Base-by-base conservation (phyloP, 106 monocot genomes). In the Xerophyta viscosa region DNA sequence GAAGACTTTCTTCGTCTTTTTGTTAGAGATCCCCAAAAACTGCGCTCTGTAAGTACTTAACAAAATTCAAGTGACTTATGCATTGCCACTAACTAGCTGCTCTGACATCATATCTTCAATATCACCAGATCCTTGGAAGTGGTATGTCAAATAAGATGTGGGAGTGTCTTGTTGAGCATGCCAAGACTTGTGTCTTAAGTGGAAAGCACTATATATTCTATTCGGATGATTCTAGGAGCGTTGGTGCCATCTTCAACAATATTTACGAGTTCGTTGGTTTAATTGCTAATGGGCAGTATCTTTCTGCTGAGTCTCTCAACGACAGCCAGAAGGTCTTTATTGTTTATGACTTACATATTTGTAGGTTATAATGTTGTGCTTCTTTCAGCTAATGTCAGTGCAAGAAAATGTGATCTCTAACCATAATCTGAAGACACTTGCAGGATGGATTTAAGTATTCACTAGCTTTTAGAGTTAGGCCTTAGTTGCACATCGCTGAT, bases 91-190 rank as follows among this genome's bases (percentile, higher is more conserved):
- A n/a, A 2, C 7, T 1, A 13, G 19, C 20, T 46, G 3, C 20
- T 46, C n/a, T 37, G n/a, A n/a, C n/a, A n/a, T 64, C 48, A 50
- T 50, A 0, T 11, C n/a, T 36, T 24, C 11, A 17, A 27, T 43
- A 20, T 27, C 39, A 64, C 37, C 41, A 93, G 87, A 76, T 88
- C 56, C 87, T 93, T 45, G 93, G 93, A 48, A 84, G 75, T 62
- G 75, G 84, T 51, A 88, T 93, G 87, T 93, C 93, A 46, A 93
- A 84, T 61, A 87, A 74, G 66, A 93, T 93, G 93, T 93, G 93
- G 93, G 93, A 93, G 21, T 66, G 61, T 28, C 87, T 93, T 50
- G 77, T 88, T 12, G 93, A 93, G 66, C 93, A 93, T 77, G 80
- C 87, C 1, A 93, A 93, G 50, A 93, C 93, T 17, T 87, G 87